phyloP scores from a whole-genome alignment of 345 rosid species.

The Boechera stricta region DNA sequence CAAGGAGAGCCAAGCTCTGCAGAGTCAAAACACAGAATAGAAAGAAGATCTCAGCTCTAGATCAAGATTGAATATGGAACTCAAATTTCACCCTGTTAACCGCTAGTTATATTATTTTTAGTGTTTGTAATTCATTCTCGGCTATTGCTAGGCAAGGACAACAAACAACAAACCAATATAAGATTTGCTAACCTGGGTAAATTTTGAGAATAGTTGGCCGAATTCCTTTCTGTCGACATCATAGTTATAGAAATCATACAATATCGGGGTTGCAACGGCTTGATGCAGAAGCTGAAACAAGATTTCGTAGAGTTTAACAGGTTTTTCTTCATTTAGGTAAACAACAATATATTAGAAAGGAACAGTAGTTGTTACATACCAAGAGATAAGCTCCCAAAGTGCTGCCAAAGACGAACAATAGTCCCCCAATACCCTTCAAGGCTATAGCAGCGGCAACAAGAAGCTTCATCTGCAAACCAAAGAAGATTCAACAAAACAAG shows the following conservation, averaged over 20 bases:
- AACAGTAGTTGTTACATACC: slow-evolving; percentile 48
- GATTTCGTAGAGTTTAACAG: neutral
- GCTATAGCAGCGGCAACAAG: slow-evolving; percentile 60
- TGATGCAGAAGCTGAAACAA: slow-evolving; percentile 66
- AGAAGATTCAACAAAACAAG: slow-evolving; percentile 12
- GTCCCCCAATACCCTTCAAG: slow-evolving; percentile 70
- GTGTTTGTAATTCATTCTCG: neutral
- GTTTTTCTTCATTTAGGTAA: neutral
- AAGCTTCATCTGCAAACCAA: slow-evolving; percentile 51
- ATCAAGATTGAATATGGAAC: slow-evolving; percentile 3
- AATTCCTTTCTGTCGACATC: slow-evolving; percentile 63
- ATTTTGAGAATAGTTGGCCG: slow-evolving; percentile 55
- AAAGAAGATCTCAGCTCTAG: neutral
- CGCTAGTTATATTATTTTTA: neutral
- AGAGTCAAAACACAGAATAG: slow-evolving; percentile 4
- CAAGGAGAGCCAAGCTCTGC: slow-evolving; percentile 75
- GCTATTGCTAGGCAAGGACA: neutral
- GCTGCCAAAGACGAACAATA: slow-evolving; percentile 70
- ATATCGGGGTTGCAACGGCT: slow-evolving; percentile 55
- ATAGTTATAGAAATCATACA: slow-evolving; percentile 78
- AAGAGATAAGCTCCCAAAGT: slow-evolving; percentile 73
- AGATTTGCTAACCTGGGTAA: slow-evolving; percentile 58
- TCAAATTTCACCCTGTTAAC: neutral
- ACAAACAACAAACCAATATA: neutral
- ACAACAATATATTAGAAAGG: neutral